Evolutionary conservation across 1,284 basidiomycete species (phyloP), one percentile per base, ranked within the genome.

Genomic region (Wolfiporia cocos): DNA sequence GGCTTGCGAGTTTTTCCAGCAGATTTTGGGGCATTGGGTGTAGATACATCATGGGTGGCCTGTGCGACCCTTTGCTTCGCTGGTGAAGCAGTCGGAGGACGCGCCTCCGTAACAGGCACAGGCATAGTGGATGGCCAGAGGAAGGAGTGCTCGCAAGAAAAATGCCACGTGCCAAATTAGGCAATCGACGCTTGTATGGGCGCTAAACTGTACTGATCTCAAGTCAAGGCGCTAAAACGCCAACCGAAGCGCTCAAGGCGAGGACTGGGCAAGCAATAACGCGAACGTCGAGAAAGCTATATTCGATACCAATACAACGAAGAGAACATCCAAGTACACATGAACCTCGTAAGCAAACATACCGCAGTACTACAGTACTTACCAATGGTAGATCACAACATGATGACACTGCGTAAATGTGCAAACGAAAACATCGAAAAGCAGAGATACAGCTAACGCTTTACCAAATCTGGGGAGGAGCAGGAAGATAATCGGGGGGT

Each of bases 381-480:
- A 29, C 28, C 28, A 29, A 9, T 29, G n/a, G 9, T 29, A 9
- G n/a, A 9, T n/a, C 28, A 29, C n/a, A 29, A 29, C n/a, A 29
- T 29, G 28, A 29, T 29, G 9, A 9, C n/a, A 29, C 28, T n/a
- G n/a, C n/a, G n/a, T n/a, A n/a, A n/a, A n/a, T n/a, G n/a, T n/a
- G 5, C 36, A 36, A 39, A 32, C 42, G 41, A 44, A 11, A 6
- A 47, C 34, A 41, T 32, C 36, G 32, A 40, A 36, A 41, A 12
- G 34, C 32, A 31, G 37, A 30, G 20, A 36, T 31, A 35, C 19
- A 41, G 18, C 14, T 28, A 2, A 41, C 43, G 52, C 34, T 18
- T 57, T 52, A 87, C 84, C 84, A 86, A 44, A 87, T 87, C 58
- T 85, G 83, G 33, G 78, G 73, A 20, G 75, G 70, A 43, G 77